phyloP scores from a whole-genome alignment of 345 rosid species.

The Sisymbrium irio region DNA sequence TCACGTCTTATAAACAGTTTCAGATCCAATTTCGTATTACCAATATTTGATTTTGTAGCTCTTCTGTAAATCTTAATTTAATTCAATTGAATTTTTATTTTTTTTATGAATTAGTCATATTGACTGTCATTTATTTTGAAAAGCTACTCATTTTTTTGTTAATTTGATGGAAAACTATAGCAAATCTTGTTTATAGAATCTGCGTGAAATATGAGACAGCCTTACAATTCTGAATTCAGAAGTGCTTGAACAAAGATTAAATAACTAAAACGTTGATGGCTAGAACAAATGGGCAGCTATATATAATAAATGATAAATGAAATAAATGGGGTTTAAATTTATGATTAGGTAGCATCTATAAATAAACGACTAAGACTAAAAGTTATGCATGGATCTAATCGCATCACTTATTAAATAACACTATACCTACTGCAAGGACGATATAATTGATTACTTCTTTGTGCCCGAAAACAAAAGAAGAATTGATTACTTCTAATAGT shows the following conservation, averaged over 20 bases:
- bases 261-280: neutral
- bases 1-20: too few species aligned
- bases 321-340: neutral
- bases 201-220: neutral
- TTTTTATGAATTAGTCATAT: neutral
- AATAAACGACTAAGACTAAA: conserved; percentile 12
- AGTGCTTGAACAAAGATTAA: neutral
- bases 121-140: neutral
- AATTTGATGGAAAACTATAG: neutral
- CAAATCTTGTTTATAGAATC: neutral
- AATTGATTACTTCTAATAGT: neutral
- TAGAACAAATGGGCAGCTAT: neutral
- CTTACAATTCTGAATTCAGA: neutral
- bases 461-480: neutral
- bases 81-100: too few species aligned
- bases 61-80: too few species aligned
- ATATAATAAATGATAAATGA: neutral
- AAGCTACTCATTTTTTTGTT: neutral
- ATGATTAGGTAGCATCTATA: conserved; percentile 12
- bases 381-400: conserved; percentile 22
- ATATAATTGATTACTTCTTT: conserved; percentile 12
- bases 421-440: neutral
- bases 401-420: neutral
- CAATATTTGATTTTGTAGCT: too few species aligned
- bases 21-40: too few species aligned